Evolutionary conservation across 768 basidiomycete genomes (phyloP), one percentile per base, ranked within the genome.

Genomic region (Neoboletus brunneissimus): DNA sequence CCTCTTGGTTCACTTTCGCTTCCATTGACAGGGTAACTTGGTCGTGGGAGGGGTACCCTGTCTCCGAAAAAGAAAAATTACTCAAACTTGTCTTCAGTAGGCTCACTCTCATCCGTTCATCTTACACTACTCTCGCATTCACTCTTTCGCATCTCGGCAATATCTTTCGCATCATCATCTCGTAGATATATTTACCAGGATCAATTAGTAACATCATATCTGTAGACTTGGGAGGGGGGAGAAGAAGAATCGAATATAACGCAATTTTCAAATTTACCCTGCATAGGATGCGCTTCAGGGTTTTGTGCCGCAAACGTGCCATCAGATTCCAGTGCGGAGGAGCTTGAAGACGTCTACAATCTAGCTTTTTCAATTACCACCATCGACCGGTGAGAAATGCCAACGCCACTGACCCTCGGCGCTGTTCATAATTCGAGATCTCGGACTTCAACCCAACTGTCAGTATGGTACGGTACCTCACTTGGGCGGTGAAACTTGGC

Each of bases 181-280:
- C 49, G 56, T 67, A 66, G 59, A 65, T 58, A 65, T 47, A 50
- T 53, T 43, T 51, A 51, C n/a, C 62, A 65, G 44, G 45, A 54
- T 37, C 54, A 65, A 64, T 42, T 62, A 67, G 63, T 59, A 50
- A 48, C 59, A 58, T 58, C 55, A 64, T 64, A 64, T 61, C 44
- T 62, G 62, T 66, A 66, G 62, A 66, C 56, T 61, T 57, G 11
- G 12, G n/a, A n/a, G 41, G 29, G 44, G 55, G 45, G 53, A 41
- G 35, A 25, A 45, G 47, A 60, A 60, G 61, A 53, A 65, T 46
- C 9, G 23, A 62, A 66, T 56, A 66, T 51, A 56, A 52, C 32
- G 13, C 38, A 48, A 22, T 31, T 38, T 54, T 8, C 46, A 32
- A n/a, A 32, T 43, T 3, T 23, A 20, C 4, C 20, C 6, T 15